Base-by-base conservation (phyloP, 495 filamentous ascomycete genomes). In the Neurospora sp. region DNA sequence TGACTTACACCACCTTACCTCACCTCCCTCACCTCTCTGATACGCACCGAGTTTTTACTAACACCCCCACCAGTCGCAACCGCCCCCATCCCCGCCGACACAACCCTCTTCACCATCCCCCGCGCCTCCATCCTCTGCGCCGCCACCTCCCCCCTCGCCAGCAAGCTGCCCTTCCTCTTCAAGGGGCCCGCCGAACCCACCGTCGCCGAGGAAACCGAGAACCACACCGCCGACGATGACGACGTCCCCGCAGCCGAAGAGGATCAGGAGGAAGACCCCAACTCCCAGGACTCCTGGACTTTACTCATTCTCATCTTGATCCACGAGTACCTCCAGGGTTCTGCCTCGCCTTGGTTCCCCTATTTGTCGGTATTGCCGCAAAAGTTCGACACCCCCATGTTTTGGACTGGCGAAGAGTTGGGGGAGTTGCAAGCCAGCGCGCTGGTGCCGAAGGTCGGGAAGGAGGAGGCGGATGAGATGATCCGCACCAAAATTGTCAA, bases 351-450 rank as follows among this genome's bases (percentile, higher is more conserved):
- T 42, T 98, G 94, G 94, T 87, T 86, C 35, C 88, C 90, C 0
- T 98, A 98, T 83, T 88, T 97, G 74, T 85, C 87, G n/a, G 84
- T 98, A 48, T 84, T 98, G 14, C 95, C 94, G 0, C 77, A 78
- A n/a, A 78, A 86, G 23, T 96, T 98, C 75, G 87, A 97, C 80
- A 97, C 93, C 2, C 85, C 96, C 76, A 96, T 97, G 89, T 98
- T 94, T 83, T 98, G 95, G 95, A 87, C 90, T 3, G 78, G 85
- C 8, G 79, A 82, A 0, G 94, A 97, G 81, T 83, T 97, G 18
- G 79, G 82, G 4, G 86, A 92, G 76, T 87, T 98, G 27, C 92
- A 94, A 81, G 92, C 89, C 20, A 94, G 92, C 76, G 88, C 91
- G 5, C 89, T 97, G 39, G 79, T 91, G 10, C 81, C 88, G 72